Conservation (phyloP, 371 early-diverging fungal genomes). For the Funneliformis caledonium region DNA sequence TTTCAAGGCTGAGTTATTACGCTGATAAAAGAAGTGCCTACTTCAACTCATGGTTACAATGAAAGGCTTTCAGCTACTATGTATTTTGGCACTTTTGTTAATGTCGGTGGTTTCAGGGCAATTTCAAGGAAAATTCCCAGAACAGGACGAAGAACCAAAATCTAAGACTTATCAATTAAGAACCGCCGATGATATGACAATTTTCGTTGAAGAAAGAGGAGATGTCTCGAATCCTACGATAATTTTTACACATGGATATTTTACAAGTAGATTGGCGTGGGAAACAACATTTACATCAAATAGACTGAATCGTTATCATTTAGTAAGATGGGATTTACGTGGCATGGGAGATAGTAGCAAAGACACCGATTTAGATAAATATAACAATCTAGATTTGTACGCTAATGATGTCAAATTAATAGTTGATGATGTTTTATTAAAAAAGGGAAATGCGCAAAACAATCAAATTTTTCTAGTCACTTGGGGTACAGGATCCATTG, state of each 20-base stretch:
- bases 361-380: neutral
- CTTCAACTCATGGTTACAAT: no score
- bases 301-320: neutral
- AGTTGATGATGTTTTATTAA: neutral
- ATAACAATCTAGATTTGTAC: neutral
- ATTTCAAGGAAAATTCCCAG: neutral
- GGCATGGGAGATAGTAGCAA: neutral
- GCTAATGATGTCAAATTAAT: neutral
- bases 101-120: neutral
- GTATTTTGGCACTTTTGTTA: neutral
- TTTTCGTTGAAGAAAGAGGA: neutral
- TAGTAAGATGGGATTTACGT: constrained; percentile 8
- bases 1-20: no score
- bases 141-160: neutral
- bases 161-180: neutral
- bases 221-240: neutral
- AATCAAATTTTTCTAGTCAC: neutral
- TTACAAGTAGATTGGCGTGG: neutral
- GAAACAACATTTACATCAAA: neutral
- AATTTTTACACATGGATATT: constrained; percentile 5
- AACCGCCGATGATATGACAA: neutral
- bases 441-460: neutral
- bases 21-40: no score
- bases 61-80: neutral
- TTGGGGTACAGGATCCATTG: neutral